Evolutionary conservation across 345 rosid species (phyloP), one percentile per base, ranked within the genome.

Genomic region (Microthlaspi erraticum): DNA sequence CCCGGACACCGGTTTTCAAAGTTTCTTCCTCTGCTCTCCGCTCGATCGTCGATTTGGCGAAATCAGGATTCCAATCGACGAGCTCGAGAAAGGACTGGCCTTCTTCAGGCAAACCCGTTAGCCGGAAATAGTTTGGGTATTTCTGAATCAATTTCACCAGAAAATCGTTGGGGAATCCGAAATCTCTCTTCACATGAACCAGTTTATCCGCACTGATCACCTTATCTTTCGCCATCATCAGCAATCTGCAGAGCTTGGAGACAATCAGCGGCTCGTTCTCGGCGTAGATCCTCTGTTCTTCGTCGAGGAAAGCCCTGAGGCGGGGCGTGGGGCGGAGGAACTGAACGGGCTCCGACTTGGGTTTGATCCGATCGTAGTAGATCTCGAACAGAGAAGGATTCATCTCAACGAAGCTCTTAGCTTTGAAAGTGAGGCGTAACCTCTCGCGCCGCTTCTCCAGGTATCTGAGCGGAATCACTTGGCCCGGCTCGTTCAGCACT

Each of bases 101-200:
- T 51, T 87, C 86, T 1, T 81, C 91, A 2, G 85, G 89, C 12
- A 16, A 74, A 19, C 96, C 91, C 1, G 69, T 79, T 8, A 88
- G 39, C 70, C 85, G 63, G 66, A 94, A 89, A 62, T 85, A 85
- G 60, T 86, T 85, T 0, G 95, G 83, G 66, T 89, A 85, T 39
- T 81, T 88, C 3, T 78, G 83, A 65, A 94, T 85, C 75, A 91
- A 77, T 23, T 67, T 81, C 36, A 78, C 85, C 77, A 88, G 49
- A 79, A 94, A 88, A 81, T 88, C 90, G 63, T 79, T 82, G 0
- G 97, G 96, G 12, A 94, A 91, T 10, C 96, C 97, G 10, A 94
- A 89, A 52, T 94, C 99, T 68, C 95, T 81, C 82, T 89, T 94
- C 38, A 85, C 96, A 34, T 89, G 89, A 60, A 85, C 82, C 64